Evolutionary conservation across 805 yeast genomes (phyloP), one percentile per base, ranked within the genome.

Genomic region (Candida nemodendra): DNA sequence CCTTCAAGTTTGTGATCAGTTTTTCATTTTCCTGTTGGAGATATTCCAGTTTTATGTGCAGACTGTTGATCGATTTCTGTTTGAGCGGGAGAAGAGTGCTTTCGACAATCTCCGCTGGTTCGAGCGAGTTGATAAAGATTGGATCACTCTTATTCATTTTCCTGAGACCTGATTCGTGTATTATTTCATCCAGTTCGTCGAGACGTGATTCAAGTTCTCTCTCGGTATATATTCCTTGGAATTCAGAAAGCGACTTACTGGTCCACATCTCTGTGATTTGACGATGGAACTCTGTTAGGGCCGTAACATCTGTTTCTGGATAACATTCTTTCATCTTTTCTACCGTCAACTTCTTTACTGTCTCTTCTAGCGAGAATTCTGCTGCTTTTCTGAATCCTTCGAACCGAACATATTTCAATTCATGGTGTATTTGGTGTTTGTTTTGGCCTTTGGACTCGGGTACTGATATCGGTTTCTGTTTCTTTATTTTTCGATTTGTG

Each of bases 231-330:
- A 76, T 74, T 33, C 63, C 55, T 5, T 67, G 68, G 41, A 75
- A 75, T 51, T 76, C 80, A 15, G 61, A 57, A 26, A 65, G 45
- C 3, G 74, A 63, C 29, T 61, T 68, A 14, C 50, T 50, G 32
- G 61, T 58, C 73, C 78, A 74, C 44, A 65, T 71, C 21, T 64
- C 59, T 2, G 65, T 50, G 16, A 76, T 65, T 48, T 75, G 80
- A 11, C 55, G 53, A 19, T 75, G 56, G 3, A 77, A 74, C 14
- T 62, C 62, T 30, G 68, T 71, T 18, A 76, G 54, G 0, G 68
- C 57, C 18, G 59, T 58, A 4, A 48, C 44, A 4, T 78, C 79
- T 4, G 65, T 68, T 4, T 56, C 52, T 5, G 80, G 79, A 52
- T 66, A 76, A 49, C 79, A 72, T 30, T 65, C 51, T 18, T 53